Percentiles rank a stretch among this genome's conserved stretches.
Conservation (phyloP, 2,329 filamentous ascomycete genomes). For the Alternaria panax region DNA sequence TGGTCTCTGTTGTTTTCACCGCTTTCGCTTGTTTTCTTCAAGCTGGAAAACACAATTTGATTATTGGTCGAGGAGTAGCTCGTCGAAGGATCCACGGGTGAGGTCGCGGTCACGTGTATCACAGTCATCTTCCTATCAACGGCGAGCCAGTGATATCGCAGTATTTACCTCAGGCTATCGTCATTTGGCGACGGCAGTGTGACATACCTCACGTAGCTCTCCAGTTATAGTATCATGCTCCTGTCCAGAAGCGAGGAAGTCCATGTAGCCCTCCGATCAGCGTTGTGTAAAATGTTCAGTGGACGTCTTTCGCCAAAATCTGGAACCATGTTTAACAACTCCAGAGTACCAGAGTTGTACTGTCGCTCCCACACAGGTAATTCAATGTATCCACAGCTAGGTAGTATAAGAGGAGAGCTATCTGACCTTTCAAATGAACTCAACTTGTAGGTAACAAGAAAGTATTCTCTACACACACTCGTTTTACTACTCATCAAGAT, state of each 20-base stretch:
- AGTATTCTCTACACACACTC: too few species aligned
- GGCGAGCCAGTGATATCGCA: neutral
- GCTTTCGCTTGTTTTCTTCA: neutral
- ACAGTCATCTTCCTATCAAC: neutral
- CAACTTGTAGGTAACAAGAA: too few species aligned
- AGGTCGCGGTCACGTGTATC: neutral
- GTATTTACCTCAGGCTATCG: neutral
- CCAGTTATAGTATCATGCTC: neutral
- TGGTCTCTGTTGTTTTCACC: neutral
- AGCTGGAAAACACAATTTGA: neutral
- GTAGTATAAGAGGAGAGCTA: too few species aligned
- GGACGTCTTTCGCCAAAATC: too few species aligned
- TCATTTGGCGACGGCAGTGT: neutral
- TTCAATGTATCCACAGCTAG: too few species aligned
- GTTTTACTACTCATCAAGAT: too few species aligned
- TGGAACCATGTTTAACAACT: neutral
- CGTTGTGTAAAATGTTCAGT: neutral
- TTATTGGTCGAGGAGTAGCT: neutral
- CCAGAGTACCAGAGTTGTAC: too few species aligned
- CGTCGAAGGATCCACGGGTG: neutral
- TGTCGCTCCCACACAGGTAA: neutral
- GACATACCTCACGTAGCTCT: neutral
- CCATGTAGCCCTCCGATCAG: neutral
- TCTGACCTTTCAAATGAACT: too few species aligned
- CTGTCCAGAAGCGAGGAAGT: neutral